A percentile compares a stretch with the other conserved stretches of the same genome.
Evolutionary conservation across 225 moss, liverwort and hornwort species (phyloP).

Genomic region (Marchantia paleacea): DNA sequence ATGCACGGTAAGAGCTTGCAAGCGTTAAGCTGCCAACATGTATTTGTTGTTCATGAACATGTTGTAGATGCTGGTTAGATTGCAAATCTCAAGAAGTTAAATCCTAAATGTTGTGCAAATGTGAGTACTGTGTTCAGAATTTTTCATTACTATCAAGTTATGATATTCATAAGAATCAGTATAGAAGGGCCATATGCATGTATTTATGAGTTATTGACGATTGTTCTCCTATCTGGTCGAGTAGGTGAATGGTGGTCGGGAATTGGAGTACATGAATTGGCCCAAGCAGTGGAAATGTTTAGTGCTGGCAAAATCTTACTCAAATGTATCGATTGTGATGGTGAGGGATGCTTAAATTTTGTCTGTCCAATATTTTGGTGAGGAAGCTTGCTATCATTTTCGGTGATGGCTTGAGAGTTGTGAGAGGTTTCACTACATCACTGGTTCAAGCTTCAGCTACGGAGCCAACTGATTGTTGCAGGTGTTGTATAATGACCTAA

Average conservation of each 20-base stretch:
- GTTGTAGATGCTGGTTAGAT: no score
- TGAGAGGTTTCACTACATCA: neutral
- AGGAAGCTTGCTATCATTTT: neutral
- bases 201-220: neutral
- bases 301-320: constrained; percentile 96
- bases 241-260: constrained; percentile 93
- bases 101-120: no score
- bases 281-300: constrained; percentile 84
- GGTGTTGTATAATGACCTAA: neutral
- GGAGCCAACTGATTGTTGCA: neutral
- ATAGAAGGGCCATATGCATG: no score
- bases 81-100: no score
- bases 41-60: no score
- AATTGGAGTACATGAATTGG: constrained; percentile 96
- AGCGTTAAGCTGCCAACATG: no score
- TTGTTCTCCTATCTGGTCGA: neutral
- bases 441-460: neutral
- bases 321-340: constrained; percentile 95
- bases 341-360: no score
- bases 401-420: neutral
- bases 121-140: no score
- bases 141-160: no score
- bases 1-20: constrained; percentile 62
- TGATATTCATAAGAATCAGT: no score
- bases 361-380: neutral